Evolutionary conservation across 345 rosid species (phyloP).

Genomic region (Arabis hirsuta): DNA sequence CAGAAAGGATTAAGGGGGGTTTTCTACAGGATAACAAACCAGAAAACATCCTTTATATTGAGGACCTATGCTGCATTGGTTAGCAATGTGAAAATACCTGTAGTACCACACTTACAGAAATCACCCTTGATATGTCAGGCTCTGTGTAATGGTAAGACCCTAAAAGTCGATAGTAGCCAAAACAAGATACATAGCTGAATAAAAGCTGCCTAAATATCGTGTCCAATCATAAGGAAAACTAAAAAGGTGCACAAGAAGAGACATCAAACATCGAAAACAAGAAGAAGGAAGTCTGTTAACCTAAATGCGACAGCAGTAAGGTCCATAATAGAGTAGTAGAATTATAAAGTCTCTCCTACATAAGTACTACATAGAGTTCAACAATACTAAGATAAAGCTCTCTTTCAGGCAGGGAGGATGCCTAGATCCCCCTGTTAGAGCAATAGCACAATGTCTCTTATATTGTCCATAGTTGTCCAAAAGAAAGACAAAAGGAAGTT

Average conservation of each 20-base stretch:
- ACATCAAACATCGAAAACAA: slow-evolving; percentile 36
- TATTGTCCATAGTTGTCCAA: slow-evolving; percentile 50
- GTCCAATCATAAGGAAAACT: slow-evolving; percentile 15
- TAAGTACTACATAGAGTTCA: slow-evolving; percentile 48
- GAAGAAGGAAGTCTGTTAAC: slow-evolving; percentile 35
- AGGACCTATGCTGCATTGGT: slow-evolving; percentile 31
- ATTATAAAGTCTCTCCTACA: slow-evolving; percentile 45
- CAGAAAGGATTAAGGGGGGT: slow-evolving; percentile 5
- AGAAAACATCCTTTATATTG: slow-evolving; percentile 25
- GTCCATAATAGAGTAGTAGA: slow-evolving; percentile 36
- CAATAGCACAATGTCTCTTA: slow-evolving; percentile 53
- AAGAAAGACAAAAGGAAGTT: slow-evolving; percentile 43
- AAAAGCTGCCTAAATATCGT: slow-evolving; percentile 28
- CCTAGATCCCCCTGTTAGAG: slow-evolving; percentile 50
- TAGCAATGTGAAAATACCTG: slow-evolving; percentile 31
- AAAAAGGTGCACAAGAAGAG: slow-evolving; percentile 21
- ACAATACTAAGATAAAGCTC: slow-evolving; percentile 49
- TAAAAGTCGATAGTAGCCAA: slow-evolving; percentile 21
- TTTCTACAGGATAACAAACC: slow-evolving; percentile 32
- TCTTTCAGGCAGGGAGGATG: slow-evolving; percentile 62
- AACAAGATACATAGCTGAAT: slow-evolving; percentile 32
- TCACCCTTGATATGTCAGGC: slow-evolving; percentile 22
- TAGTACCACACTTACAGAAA: slow-evolving; percentile 37
- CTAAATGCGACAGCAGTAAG: slow-evolving; percentile 34
- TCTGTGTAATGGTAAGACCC: slow-evolving; percentile 18